Percentiles rank a stretch among this genome's conserved stretches.
Conservation (phyloP, 208 protist species). For the Balamuthia mandrillaris region DNA sequence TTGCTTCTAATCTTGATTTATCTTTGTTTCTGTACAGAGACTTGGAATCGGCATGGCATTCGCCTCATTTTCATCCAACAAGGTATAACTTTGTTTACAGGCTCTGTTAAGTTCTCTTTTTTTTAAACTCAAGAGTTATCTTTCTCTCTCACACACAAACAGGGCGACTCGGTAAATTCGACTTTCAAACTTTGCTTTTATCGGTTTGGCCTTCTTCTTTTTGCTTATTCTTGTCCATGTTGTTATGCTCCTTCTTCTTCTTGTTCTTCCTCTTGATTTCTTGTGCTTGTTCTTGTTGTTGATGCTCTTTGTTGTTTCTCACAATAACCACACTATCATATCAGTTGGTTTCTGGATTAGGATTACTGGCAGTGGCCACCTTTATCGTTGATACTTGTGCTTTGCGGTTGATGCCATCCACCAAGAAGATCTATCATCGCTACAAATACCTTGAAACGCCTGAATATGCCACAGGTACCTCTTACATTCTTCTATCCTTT, state of each 20-base stretch:
- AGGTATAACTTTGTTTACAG: too few relatives aligned
- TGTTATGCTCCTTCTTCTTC: not conserved
- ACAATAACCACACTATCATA: too few relatives aligned
- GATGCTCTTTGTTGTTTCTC: not conserved
- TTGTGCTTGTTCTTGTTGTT: too few relatives aligned
- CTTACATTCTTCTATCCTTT: too few relatives aligned
- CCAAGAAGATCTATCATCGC: not conserved
- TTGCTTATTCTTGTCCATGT: too few relatives aligned
- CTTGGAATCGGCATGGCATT: constrained; percentile 22
- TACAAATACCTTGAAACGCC: not conserved
- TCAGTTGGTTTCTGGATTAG: constrained; percentile 39
- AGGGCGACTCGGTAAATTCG: constrained; percentile 29
- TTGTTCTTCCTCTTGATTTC: not conserved
- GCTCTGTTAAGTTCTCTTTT: not conserved
- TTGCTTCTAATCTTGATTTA: not conserved
- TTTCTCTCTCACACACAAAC: not conserved
- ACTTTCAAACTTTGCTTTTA: constrained; percentile 30
- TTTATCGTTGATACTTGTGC: constrained; percentile 15
- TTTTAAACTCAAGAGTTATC: not conserved
- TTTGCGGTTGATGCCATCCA: not conserved
- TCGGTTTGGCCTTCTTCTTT: not conserved
- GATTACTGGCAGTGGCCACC: constrained; percentile 8
- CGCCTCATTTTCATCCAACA: constrained; percentile 1
- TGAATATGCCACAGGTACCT: too few relatives aligned
- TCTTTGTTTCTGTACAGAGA: not conserved